Base-by-base conservation (phyloP, 805 yeast species). In the Nakazawaea peltata region DNA sequence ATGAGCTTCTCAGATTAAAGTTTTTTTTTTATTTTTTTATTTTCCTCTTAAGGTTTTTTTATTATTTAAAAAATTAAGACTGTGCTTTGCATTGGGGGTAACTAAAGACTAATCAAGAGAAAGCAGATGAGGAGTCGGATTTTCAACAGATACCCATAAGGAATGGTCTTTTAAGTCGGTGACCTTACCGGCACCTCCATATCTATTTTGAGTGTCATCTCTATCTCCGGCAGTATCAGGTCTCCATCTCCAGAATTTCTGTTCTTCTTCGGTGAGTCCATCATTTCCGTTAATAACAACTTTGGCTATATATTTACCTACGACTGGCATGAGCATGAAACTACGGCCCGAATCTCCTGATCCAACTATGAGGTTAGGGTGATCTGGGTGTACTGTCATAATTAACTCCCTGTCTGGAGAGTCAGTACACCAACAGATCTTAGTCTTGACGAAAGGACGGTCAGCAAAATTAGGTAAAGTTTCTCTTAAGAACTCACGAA, bases 101-200 rank as follows among this genome's bases (percentile, higher is more conserved):
- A n/a, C n/a, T n/a, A n/a, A 21, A 21, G 11, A 21, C 27, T 25
- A 8, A 13, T 6, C 10, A n/a, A 40, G 24, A 28, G 31, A 28
- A 5, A 42, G 17, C 8, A 29, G 16, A 29, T 46, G 50, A 3
- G 50, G 47, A 2, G 12, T 13, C 2, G 48, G 44, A 26, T 42
- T 40, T 10, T 28, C 26, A 7, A 40, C 47, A 3, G 44, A 42
- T 9, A 49, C 46, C 61, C 59, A 56, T 19, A 43, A 32, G 5
- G 38, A 22, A 2, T 56, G 40, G 6, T 47, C 50, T 28, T 47
- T 47, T 21, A 56, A 30, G 35, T 57, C 61, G 25, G 46, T 47
- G 23, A 57, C 44, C 6, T 26, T 32, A 13, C 56, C 50, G 3
- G 41, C 39, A 9, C 60, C 63, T 18, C 63, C 63, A 33, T 43